These are phyloP conservation scores for Pseudognaphalium luteoalbum DNA, from an alignment of 129 eudicot species.

Conservation along the genomic window DNA sequence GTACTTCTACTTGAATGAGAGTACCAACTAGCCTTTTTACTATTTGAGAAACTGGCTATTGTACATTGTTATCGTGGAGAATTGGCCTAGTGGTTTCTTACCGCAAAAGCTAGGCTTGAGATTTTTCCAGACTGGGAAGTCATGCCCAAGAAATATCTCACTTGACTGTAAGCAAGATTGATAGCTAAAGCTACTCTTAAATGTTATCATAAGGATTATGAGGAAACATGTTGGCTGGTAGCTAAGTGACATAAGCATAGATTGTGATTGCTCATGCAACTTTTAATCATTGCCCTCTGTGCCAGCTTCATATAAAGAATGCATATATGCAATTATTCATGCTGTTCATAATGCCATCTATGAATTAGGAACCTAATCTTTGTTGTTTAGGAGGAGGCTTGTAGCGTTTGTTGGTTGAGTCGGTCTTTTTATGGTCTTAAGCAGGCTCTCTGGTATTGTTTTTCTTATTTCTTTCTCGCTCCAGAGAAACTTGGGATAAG, in stretches of 20 bases:
- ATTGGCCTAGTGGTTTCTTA: too few relatives aligned
- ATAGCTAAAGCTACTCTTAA: background rate
- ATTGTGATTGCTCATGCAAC: background rate
- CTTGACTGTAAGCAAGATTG: background rate
- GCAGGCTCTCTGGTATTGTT: background rate
- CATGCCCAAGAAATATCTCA: background rate
- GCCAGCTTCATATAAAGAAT: background rate
- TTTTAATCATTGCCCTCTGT: background rate
- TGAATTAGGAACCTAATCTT: background rate
- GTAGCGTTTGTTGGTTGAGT: background rate
- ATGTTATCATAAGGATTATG: background rate
- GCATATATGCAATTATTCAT: background rate
- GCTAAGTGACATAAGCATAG: background rate
- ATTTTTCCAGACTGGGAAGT: background rate
- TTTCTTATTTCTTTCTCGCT: background rate
- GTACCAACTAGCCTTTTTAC: too few relatives aligned
- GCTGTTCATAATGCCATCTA: background rate
- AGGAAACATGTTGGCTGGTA: background rate
- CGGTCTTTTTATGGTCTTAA: background rate
- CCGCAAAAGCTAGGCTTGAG: background rate
- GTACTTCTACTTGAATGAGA: background rate
- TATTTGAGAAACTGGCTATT: too few relatives aligned
- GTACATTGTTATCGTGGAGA: too few relatives aligned
- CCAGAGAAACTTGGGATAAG: background rate
- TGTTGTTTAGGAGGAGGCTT: background rate